Base-by-base conservation (phyloP, 2,329 filamentous ascomycete genomes). In the Sarocladium strictum region DNA sequence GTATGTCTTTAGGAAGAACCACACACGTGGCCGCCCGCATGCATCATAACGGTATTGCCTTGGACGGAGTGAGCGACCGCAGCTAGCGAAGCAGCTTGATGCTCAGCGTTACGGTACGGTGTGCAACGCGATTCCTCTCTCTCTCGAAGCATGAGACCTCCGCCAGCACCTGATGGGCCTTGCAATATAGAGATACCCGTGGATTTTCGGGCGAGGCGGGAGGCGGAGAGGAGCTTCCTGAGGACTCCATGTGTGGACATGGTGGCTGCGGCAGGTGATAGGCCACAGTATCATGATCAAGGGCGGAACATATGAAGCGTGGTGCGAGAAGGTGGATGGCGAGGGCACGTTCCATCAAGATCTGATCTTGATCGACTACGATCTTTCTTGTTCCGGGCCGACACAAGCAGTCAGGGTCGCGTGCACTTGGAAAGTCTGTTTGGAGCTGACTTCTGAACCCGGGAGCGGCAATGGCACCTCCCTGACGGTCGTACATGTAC, bases 321-420 rank as follows among this genome's bases (percentile, higher is more conserved):
- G n/a, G n/a, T n/a, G n/a, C n/a, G n/a, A n/a, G n/a, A n/a, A 19
- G 17, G 37, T 33, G 32, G 32, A 33, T 9, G 32, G 15, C 32
- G 9, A 33, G 32, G 21, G 47, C 3, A 9, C 21, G 21, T 21
- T 27, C 40, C 4, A 29, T 32, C 14, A 35, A 33, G 47, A 51
- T 51, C 47, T n/a, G 47, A 51, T 51, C 47, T 33, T 33, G 47
- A 51, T 51, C 47, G 47, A 29, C 27, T 9, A 17, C 27, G 47
- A 51, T 51, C 47, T 26, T 51, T 19, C 15, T 51, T 19, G n/a
- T 47, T 26, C 47, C 47, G 26, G 21, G n/a, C n/a, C n/a, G n/a
- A n/a, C n/a, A n/a, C n/a, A n/a, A n/a, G n/a, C n/a, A n/a, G n/a
- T n/a, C n/a, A n/a, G n/a, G n/a, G n/a, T n/a, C n/a, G n/a, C n/a